Percentiles rank a stretch among this genome's conserved stretches.
phyloP scores from a whole-genome alignment of 1,284 basidiomycete species.

The Phlebopus sp. region DNA sequence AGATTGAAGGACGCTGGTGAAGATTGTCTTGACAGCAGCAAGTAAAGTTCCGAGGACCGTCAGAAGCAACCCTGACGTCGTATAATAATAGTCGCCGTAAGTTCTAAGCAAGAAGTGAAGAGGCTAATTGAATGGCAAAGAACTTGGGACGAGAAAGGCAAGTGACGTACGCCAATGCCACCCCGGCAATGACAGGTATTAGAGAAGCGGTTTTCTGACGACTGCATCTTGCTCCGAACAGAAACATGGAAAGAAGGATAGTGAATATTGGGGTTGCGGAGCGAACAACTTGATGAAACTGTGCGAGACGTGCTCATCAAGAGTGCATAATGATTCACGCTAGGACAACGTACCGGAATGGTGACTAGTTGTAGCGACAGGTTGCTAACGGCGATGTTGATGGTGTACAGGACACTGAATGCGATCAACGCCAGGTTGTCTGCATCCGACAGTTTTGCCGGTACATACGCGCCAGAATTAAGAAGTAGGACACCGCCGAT shows the following conservation, averaged over 20 bases:
- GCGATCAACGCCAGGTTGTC: constrained; percentile 67
- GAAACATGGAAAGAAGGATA: constrained; percentile 64
- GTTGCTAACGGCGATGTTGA: constrained; percentile 93
- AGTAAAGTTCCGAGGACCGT: constrained; percentile 87
- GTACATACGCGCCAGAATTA: constrained; percentile 58
- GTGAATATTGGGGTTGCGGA: constrained; percentile 90
- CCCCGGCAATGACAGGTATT: constrained; percentile 85
- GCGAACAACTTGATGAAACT: constrained; percentile 97
- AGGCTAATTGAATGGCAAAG: neutral
- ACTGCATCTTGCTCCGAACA: constrained; percentile 54
- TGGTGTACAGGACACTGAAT: constrained; percentile 85
- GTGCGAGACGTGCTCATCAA: constrained; percentile 1
- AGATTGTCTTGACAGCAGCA: constrained; percentile 88
- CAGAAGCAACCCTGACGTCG: constrained; percentile 75
- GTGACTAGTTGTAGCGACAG: constrained; percentile 85
- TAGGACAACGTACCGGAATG: constrained; percentile 67
- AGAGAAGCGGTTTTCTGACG: constrained; percentile 69
- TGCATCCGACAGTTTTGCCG: constrained; percentile 51
- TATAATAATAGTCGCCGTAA: constrained; percentile 90
- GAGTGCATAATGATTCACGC: constrained; percentile 14
- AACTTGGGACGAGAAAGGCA: neutral
- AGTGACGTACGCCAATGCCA: constrained; percentile 82
- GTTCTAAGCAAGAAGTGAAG: constrained; percentile 49
- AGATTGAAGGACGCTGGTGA: constrained; percentile 79
- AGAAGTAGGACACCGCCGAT: constrained; percentile 76